Base-by-base conservation (phyloP, 139 green algal genomes). In the Tetraselmis chui region DNA sequence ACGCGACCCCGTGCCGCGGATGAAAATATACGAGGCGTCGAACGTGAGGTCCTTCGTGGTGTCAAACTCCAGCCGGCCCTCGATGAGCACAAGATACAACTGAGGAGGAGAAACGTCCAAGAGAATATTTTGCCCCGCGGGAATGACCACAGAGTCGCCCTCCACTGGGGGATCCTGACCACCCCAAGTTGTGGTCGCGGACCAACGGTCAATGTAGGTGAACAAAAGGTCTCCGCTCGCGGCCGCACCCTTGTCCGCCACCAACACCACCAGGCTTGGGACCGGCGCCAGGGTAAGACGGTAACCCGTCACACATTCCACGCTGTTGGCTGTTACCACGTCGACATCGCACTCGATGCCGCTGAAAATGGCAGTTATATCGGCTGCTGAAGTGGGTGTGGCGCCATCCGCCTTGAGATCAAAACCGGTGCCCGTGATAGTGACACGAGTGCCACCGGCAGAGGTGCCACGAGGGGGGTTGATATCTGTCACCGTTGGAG, bases 61-160 rank as follows among this genome's bases (percentile, higher is more conserved):
- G 45, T 92, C 89, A 45, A 93, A 93, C 23, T 87, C 31, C 0
- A 95, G 83, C 30, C 83, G 85, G 30, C 92, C 91, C 75, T 94
- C 83, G 1, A 94, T 30, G 59, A 86, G 31, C n/a, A 89, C 2
- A 26, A 87, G 78, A 59, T 81, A 84, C 32, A 94, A 89, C 75
- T 75, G 27, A 0, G 90, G 89, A 24, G 90, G 78, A 59, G 45
- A 84, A 1, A 92, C 83, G 82, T 95, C 91, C 76, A 94, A 80
- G 80, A 95, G 82, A 0, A 95, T 76, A 2, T 29, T 84, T 79
- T 27, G 84, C 87, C 32, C 83, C 80, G 32, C 75, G 77, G n/a
- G 81, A 18, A 89, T 81, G n/a, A 84, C 59, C 27, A 84, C 81
- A 26, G 27, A 79, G 74, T 85, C 83, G 28, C 76, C 78, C 0